Conservation (phyloP, 208 protist species). For the Jaenimonas drosophilae region DNA sequence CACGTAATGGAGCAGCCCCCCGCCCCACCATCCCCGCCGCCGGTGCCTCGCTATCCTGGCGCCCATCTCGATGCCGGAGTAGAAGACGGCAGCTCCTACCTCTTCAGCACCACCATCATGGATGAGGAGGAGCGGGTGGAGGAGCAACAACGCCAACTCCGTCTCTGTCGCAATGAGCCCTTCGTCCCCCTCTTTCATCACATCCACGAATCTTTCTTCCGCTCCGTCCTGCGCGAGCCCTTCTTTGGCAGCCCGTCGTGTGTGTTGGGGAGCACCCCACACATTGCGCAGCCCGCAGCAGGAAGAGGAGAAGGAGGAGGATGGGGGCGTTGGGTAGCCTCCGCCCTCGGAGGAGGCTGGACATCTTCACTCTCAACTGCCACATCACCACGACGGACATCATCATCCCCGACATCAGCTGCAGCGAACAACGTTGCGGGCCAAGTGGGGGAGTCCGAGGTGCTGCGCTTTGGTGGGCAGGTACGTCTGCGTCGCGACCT, state of each 20-base stretch:
- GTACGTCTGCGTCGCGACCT: conserved; percentile 15
- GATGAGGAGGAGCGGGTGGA: conserved; percentile 17
- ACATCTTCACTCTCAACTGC: too few relatives aligned
- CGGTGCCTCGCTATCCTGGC: not conserved
- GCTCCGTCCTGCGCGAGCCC: conserved; percentile 12
- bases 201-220: conserved; percentile 23
- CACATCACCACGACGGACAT: too few relatives aligned
- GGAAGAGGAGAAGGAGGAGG: too few relatives aligned
- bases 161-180: conserved; percentile 20
- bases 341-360: too few relatives aligned
- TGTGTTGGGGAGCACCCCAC: too few relatives aligned
- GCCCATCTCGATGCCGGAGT: conserved; percentile 7
- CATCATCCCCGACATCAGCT: too few relatives aligned
- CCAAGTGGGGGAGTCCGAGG: too few relatives aligned
- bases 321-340: too few relatives aligned
- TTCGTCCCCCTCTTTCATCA: conserved; percentile 45
- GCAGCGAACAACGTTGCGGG: too few relatives aligned
- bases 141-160: conserved; percentile 20
- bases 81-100: conserved; percentile 23
- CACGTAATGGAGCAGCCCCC: too few relatives aligned
- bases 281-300: too few relatives aligned
- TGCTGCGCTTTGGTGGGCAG: conserved; percentile 11
- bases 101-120: conserved; percentile 11
- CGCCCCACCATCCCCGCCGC: not conserved
- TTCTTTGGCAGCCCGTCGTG: too few relatives aligned